Conservation (phyloP, 169 alveolate species). For the Plasmodium coatneyi region DNA sequence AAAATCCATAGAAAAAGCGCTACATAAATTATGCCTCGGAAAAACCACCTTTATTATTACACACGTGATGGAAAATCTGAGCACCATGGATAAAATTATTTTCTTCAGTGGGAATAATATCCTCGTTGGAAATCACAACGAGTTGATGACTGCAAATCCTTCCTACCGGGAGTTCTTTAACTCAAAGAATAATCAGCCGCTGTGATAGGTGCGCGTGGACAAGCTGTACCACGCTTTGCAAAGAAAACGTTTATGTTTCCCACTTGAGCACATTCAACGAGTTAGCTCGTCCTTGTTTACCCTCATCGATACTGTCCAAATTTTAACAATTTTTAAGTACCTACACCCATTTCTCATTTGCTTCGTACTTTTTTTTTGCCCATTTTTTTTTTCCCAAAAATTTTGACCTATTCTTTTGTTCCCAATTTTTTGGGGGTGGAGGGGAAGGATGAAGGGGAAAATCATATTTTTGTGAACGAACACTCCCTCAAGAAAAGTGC, state of each 20-base stretch:
- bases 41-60: constrained; percentile 75
- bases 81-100: constrained; percentile 56
- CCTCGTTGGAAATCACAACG: constrained; percentile 49
- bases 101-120: constrained; percentile 54
- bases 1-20: constrained; percentile 68
- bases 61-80: constrained; percentile 60
- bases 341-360: background rate
- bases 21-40: constrained; percentile 64
- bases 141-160: constrained; percentile 17
- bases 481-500: no score
- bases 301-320: background rate
- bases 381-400: background rate
- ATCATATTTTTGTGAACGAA: no score
- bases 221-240: background rate
- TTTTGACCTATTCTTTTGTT: no score
- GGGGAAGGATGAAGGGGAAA: no score
- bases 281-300: background rate
- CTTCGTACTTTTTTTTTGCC: background rate
- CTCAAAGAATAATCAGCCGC: constrained; percentile 12
- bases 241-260: background rate
- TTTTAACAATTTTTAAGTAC: background rate
- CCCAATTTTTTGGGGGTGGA: no score
- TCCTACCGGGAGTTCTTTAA: constrained; percentile 16
- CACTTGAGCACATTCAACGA: background rate
- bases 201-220: background rate